A percentile compares a stretch with the other conserved stretches of the same genome.
phyloP scores from a whole-genome alignment of 1,284 basidiomycete species.

The Pseudozyma hubeiensis region DNA sequence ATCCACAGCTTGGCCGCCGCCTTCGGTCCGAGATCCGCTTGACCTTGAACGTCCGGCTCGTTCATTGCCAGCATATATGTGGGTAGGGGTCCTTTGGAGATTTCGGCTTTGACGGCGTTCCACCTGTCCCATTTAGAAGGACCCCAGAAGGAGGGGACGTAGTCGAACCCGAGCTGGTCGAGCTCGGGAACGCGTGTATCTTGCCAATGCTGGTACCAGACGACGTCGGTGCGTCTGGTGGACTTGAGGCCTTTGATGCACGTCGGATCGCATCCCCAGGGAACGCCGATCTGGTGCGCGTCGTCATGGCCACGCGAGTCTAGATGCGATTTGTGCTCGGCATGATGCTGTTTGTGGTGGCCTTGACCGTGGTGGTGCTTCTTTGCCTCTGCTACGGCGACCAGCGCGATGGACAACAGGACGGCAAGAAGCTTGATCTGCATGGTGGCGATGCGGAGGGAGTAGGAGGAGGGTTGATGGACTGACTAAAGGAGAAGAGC shows the following conservation, averaged over 20 bases:
- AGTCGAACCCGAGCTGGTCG: slow-evolving; percentile 50
- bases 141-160: slow-evolving; percentile 65
- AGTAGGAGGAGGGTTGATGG: neutral
- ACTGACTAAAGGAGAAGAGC: neutral
- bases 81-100: slow-evolving; percentile 21
- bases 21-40: slow-evolving; percentile 52
- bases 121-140: slow-evolving; percentile 51
- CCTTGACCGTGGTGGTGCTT: slow-evolving; percentile 14
- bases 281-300: slow-evolving; percentile 28
- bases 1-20: slow-evolving; percentile 57
- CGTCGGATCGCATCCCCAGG: slow-evolving; percentile 47
- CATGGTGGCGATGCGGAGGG: slow-evolving; percentile 3
- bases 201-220: slow-evolving; percentile 61
- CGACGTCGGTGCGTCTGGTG: slow-evolving; percentile 18
- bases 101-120: slow-evolving; percentile 49
- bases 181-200: slow-evolving; percentile 29
- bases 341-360: slow-evolving; percentile 13
- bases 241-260: slow-evolving; percentile 37
- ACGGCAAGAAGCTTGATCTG: slow-evolving; percentile 10
- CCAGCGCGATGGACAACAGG: slow-evolving; percentile 28
- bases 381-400: slow-evolving; percentile 13
- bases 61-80: slow-evolving; percentile 59
- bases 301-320: neutral
- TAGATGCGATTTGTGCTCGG: neutral
- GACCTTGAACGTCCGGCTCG: slow-evolving; percentile 63